A percentile compares a stretch with the other conserved stretches of the same genome.
phyloP scores from a whole-genome alignment of 2,329 filamentous ascomycete species.

The Penicillium sp. region DNA sequence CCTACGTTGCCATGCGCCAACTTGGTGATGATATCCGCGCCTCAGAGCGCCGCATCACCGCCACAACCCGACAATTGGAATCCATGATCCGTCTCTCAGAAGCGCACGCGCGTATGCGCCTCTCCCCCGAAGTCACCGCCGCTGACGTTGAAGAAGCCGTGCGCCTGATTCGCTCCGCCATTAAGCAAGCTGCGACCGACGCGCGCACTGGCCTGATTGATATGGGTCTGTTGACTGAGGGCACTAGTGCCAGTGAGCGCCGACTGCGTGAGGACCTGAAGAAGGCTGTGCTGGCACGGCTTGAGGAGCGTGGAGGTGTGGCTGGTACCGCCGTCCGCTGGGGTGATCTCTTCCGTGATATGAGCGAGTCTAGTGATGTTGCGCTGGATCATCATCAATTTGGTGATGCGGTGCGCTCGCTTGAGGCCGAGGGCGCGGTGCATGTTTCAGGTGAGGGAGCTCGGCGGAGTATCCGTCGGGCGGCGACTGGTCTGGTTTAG shows the following conservation, averaged over 20 bases:
- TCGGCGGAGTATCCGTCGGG: conserved; percentile 75
- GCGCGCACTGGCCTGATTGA: conserved; percentile 88
- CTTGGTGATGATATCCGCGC: conserved; percentile 85
- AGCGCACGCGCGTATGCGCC: conserved; percentile 96
- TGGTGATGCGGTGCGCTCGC: conserved; percentile 72
- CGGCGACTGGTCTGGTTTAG: conserved; percentile 26
- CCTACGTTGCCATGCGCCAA: conserved; percentile 94
- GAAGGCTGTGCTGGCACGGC: conserved; percentile 69
- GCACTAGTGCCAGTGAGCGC: conserved; percentile 86
- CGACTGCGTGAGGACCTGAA: conserved; percentile 83
- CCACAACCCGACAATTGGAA: conserved; percentile 93
- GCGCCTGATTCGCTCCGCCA: conserved; percentile 85
- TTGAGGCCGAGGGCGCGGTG: conserved; percentile 84
- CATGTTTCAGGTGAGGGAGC: conserved; percentile 83
- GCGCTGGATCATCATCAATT: conserved; percentile 80
- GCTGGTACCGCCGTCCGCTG: conserved; percentile 70
- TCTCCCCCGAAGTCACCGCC: conserved; percentile 73
- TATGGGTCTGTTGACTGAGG: conserved; percentile 93
- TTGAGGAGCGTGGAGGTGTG: conserved; percentile 79
- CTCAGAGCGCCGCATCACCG: conserved; percentile 93
- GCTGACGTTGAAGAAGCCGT: conserved; percentile 89
- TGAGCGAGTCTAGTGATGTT: conserved; percentile 71
- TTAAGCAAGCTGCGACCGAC: conserved; percentile 98
- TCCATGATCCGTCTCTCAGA: conserved; percentile 97
- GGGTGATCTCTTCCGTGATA: conserved; percentile 72